Percentiles rank a stretch among this genome's conserved stretches.
Evolutionary conservation across 2,329 filamentous ascomycete genomes (phyloP).

Genomic region (Aspergillus texensis): DNA sequence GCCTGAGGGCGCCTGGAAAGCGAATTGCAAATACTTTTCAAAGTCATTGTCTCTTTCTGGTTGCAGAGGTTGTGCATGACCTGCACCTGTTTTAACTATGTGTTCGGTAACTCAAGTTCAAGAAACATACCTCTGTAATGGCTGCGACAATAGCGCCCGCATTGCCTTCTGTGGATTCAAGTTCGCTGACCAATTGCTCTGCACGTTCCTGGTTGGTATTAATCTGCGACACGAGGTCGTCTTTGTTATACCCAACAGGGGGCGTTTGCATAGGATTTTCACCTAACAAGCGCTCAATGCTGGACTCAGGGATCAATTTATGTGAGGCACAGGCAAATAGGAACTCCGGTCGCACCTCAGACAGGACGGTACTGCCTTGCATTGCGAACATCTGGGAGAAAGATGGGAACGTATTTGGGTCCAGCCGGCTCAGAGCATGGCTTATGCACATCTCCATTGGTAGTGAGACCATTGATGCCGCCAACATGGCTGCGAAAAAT

Average conservation of each 20-base stretch:
- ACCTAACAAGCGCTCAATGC: conserved; percentile 77
- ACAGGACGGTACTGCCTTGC: conserved; percentile 60
- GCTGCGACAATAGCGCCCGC: conserved; percentile 82
- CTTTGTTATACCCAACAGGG: conserved; percentile 74
- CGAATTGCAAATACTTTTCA: conserved; percentile 63
- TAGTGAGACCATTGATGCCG: conserved; percentile 60
- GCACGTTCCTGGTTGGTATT: conserved; percentile 73
- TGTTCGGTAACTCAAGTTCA: background rate
- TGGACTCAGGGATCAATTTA: conserved; percentile 75
- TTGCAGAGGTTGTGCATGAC: conserved; percentile 60
- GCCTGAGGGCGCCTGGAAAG: conserved; percentile 58
- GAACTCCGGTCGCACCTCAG: conserved; percentile 77
- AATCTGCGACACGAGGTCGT: conserved; percentile 77
- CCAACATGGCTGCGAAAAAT: conserved; percentile 60
- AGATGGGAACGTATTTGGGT: conserved; percentile 65
- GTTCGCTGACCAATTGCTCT: conserved; percentile 74
- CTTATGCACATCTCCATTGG: conserved; percentile 67
- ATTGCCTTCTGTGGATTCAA: conserved; percentile 91
- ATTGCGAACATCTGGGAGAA: conserved; percentile 67
- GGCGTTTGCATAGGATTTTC: conserved; percentile 81
- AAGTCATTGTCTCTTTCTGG: conserved; percentile 63
- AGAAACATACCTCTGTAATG: conserved; percentile 64
- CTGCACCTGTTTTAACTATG: conserved; percentile 26
- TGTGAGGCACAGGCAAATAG: conserved; percentile 89
- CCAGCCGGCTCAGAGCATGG: conserved; percentile 65